Base-by-base conservation (phyloP, 2,329 filamentous ascomycete species). In the Fusarium albosuccineum region DNA sequence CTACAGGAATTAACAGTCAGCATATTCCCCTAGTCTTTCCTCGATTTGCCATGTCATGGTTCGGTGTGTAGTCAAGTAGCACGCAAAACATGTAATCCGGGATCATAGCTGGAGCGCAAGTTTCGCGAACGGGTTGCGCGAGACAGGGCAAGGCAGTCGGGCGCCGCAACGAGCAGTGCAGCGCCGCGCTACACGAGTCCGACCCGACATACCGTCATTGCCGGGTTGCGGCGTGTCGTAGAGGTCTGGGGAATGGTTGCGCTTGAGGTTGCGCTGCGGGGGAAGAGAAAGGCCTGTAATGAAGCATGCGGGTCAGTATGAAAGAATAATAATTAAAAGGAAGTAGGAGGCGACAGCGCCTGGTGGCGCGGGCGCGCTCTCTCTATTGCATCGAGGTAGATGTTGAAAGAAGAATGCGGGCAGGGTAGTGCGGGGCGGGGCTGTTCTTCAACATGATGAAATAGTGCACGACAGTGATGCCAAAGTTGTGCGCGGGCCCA, bases 171-270 rank as follows among this genome's bases (percentile, higher is more conserved):
- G 69, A 62, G 75, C 69, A 70, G 74, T 75, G 74, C 70, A 78
- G 76, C 77, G 76, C 73, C 77, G 62, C 71, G 75, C 72, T 73
- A 76, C 71, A 75, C 67, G 70, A 34, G 16, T 71, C 68, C 68
- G 71, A 70, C 75, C 78, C 75, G 75, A 90, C 91, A 82, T 91
- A 94, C 92, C 89, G 85, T 92, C 89, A 82, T 91, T 87, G 83
- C 88, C 89, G 77, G 87, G 69, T 65, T 73, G 73, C 61, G 70
- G 67, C 64, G 68, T 86, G 78, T 84, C 85, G 80, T 89, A 88
- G 62, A 78, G 82, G 73, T 92, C 88, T 73, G 91, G 91, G 70
- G 93, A 94, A 69, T 91, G 90, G 84, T 88, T 92, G 79, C 93
- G 88, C 83, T 97, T 97, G 73, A 90, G 82, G 72, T 92, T 91